A percentile compares a stretch with the other conserved stretches of the same genome.
Evolutionary conservation across 2,329 filamentous ascomycete species (phyloP).

Genomic region (Fusarium solani-melongenae): DNA sequence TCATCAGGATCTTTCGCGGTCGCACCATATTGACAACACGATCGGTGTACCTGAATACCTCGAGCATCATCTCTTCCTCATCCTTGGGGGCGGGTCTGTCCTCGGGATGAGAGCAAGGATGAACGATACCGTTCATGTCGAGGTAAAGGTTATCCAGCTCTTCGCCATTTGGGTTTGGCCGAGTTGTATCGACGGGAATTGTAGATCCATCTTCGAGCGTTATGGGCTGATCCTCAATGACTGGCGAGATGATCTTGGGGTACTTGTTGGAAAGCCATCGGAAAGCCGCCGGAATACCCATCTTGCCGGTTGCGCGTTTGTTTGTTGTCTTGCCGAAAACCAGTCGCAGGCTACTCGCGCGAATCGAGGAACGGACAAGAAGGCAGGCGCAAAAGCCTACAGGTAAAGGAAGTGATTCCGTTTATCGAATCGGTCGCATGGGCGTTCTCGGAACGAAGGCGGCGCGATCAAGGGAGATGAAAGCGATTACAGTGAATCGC

Average conservation of each 20-base stretch:
- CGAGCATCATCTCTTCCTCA: constrained; percentile 99
- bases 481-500: not conserved
- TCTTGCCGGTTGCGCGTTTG: constrained; percentile 53
- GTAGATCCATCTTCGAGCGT: constrained; percentile 83
- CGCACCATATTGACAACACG: constrained; percentile 98
- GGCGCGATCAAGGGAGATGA: not conserved
- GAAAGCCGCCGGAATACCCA: constrained; percentile 96
- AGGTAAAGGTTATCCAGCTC: constrained; percentile 98
- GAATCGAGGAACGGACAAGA: not conserved
- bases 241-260: constrained; percentile 94
- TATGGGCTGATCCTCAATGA: constrained; percentile 85
- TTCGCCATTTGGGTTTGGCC: constrained; percentile 94
- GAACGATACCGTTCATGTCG: constrained; percentile 99
- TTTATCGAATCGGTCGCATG: constrained; percentile 14
- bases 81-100: constrained; percentile 90
- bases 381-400: constrained; percentile 13
- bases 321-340: constrained; percentile 3
- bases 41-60: constrained; percentile 98
- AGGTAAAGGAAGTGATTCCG: not conserved
- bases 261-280: constrained; percentile 98
- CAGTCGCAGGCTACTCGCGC: constrained; percentile 16
- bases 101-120: constrained; percentile 98
- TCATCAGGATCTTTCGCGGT: constrained; percentile 94
- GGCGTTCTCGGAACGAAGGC: not conserved
- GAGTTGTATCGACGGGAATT: constrained; percentile 86